Percentiles rank a stretch among this genome's conserved stretches.
phyloP scores from a whole-genome alignment of 768 basidiomycete genomes.

The Crucibulum laeve region DNA sequence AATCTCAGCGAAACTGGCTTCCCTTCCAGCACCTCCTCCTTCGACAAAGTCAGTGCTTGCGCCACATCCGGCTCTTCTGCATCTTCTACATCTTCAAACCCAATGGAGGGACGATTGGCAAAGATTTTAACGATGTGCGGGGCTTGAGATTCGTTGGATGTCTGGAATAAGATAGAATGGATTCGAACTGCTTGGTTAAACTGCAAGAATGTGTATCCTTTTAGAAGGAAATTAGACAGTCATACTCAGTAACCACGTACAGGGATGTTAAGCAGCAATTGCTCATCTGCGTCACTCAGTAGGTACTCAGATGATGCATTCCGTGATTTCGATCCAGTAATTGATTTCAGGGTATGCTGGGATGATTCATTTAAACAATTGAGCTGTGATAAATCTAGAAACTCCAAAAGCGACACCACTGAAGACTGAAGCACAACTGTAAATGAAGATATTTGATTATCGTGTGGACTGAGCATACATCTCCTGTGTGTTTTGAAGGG shows the following conservation, averaged over 20 bases:
- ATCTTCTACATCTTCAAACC: conserved; percentile 64
- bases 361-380: conserved; percentile 67
- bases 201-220: conserved; percentile 24
- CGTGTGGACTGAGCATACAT: no score
- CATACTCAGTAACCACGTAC: conserved; percentile 36
- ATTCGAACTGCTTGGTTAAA: conserved; percentile 69
- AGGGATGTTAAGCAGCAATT: conserved; percentile 63
- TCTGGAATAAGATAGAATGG: conserved; percentile 51
- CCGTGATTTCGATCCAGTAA: conserved; percentile 36
- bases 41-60: conserved; percentile 51
- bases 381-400: conserved; percentile 54
- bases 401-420: conserved; percentile 54
- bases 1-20: conserved; percentile 50
- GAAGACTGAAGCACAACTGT: no score
- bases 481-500: no score
- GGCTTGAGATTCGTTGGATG: conserved; percentile 33
- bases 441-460: no score
- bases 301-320: conserved; percentile 47
- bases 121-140: conserved; percentile 62
- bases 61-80: conserved; percentile 43
- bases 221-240: not conserved
- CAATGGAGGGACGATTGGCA: conserved; percentile 53
- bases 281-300: conserved; percentile 69
- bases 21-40: conserved; percentile 43
- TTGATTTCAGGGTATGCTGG: conserved; percentile 45